Conservation (phyloP, 164 flowering plant genomes). For the Hamamelis virginiana region DNA sequence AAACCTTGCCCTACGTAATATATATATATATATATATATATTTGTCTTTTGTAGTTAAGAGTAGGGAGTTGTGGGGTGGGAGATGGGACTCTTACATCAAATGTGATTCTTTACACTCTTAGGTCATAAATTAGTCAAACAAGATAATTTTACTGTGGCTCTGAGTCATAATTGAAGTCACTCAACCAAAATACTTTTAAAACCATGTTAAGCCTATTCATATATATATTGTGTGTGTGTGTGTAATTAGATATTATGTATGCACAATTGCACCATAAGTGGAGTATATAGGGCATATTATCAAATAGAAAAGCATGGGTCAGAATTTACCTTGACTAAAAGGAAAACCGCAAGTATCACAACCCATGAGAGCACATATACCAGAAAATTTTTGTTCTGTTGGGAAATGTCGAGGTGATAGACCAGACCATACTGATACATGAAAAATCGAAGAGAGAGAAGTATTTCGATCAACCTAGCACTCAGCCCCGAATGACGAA, state of each 20-base stretch:
- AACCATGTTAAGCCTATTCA: background rate
- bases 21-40: too few species aligned
- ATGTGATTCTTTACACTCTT: too few species aligned
- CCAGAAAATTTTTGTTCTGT: constrained; percentile 61
- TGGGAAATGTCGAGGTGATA: constrained; percentile 89
- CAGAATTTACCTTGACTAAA: constrained; percentile 59
- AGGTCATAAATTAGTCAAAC: too few species aligned
- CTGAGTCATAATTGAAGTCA: too few species aligned
- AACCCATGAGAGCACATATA: constrained; percentile 87
- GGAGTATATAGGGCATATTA: background rate
- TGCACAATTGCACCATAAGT: background rate
- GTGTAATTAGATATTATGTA: background rate
- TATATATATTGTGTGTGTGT: too few species aligned
- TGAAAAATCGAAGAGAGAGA: constrained; percentile 80
- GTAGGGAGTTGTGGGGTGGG: too few species aligned
- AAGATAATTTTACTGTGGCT: too few species aligned
- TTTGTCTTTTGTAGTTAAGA: too few species aligned
- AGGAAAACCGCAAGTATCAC: constrained; percentile 65
- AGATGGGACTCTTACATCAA: too few species aligned
- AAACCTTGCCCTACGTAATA: too few species aligned
- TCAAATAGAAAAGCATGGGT: constrained; percentile 3
- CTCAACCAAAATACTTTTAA: too few species aligned
- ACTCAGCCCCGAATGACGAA: constrained; percentile 56
- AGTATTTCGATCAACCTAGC: constrained; percentile 66
- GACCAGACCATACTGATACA: constrained; percentile 94